phyloP scores from a whole-genome alignment of 2,329 filamentous ascomycete genomes.

The Trichophyton simii region DNA sequence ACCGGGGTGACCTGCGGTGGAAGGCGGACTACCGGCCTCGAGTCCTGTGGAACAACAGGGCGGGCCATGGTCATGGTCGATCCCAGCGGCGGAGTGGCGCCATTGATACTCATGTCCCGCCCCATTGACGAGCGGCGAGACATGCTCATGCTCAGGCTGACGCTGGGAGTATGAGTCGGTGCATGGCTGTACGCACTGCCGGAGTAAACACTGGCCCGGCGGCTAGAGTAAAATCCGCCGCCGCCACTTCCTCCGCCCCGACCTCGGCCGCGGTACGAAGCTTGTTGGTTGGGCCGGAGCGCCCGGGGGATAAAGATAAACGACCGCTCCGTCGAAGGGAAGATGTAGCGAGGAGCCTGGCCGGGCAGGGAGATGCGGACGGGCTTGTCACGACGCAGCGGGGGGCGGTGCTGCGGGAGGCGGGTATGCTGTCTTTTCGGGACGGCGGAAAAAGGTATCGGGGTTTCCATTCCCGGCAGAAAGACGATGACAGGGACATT shows the following conservation, averaged over 20 bases:
- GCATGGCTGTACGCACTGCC: conserved; percentile 55
- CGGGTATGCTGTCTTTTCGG: conserved; percentile 85
- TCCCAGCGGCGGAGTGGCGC: conserved; percentile 65
- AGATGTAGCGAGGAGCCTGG: conserved; percentile 71
- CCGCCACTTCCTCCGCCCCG: conserved; percentile 39
- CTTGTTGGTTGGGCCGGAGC: conserved; percentile 82
- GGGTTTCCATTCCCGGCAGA: conserved; percentile 60
- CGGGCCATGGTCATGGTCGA: conserved; percentile 45
- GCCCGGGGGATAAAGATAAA: conserved; percentile 97
- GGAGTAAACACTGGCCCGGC: conserved; percentile 65
- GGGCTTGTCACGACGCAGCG: conserved; percentile 87
- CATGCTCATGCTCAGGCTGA: conserved; percentile 45
- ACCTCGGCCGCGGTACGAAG: conserved; percentile 52
- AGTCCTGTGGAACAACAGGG: conserved; percentile 7
- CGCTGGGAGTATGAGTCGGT: conserved; percentile 51
- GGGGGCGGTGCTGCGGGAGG: conserved; percentile 85
- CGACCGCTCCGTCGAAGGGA: conserved; percentile 76
- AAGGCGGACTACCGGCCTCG: conserved; percentile 67
- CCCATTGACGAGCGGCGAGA: conserved; percentile 74
- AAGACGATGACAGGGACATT: conserved; percentile 75
- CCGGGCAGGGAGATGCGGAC: conserved; percentile 84
- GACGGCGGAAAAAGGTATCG: conserved; percentile 60
- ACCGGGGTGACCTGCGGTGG: conserved; percentile 41
- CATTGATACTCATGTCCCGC: conserved; percentile 56
- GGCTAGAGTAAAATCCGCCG: conserved; percentile 50